Evolutionary conservation across 345 rosid species (phyloP), one percentile per base, ranked within the genome.

Genomic region (Aethionema arabicum): DNA sequence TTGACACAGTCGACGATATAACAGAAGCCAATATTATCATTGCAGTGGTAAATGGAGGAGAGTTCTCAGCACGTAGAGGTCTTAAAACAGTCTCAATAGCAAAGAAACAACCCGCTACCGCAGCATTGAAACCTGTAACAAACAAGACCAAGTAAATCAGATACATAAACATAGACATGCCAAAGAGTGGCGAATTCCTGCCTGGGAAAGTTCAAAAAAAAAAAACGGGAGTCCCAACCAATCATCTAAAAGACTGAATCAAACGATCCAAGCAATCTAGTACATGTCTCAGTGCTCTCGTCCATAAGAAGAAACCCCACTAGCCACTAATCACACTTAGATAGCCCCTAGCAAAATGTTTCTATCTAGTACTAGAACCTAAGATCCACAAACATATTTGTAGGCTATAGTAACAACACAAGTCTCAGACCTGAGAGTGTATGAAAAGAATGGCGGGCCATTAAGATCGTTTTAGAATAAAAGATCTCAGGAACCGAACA

Each of bases 91-190:
- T 93, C 76, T 93, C 99, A 15, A 90, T 90, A 12, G 99, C 97
- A 81, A 93, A 90, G 78, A 93, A 90, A 68, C 96, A 93, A 67
- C 99, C 97, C 27, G 99, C 99, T 8, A 93, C 97, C 30, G 97
- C 95, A 52, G 97, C 99, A 84, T 87, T 93, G 74, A 93, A 93
- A 77, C 97, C 99, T 93, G 74, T 39, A 67, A 61, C 14, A 42
- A 52, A 41, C 27, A 53, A 5, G 47, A 52, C 12, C 4, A 3
- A 21, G 30, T 7, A 16, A 44, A 35, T 64, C 60, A 57, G 61
- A 52, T n/a, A 13, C 64, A 1, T 12, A 52, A 16, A 40, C 35
- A 30, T 9, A 8, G 37, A 8, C 38, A 59, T 41, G 35, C 36
- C 10, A 42, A 42, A 56, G 42, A 48, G 57, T 6, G 3, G 39